Percentiles rank a stretch among this genome's conserved stretches.
These are phyloP conservation scores for Galerina marginata DNA, from an alignment of 768 basidiomycete genomes.

Conservation along the genomic window DNA sequence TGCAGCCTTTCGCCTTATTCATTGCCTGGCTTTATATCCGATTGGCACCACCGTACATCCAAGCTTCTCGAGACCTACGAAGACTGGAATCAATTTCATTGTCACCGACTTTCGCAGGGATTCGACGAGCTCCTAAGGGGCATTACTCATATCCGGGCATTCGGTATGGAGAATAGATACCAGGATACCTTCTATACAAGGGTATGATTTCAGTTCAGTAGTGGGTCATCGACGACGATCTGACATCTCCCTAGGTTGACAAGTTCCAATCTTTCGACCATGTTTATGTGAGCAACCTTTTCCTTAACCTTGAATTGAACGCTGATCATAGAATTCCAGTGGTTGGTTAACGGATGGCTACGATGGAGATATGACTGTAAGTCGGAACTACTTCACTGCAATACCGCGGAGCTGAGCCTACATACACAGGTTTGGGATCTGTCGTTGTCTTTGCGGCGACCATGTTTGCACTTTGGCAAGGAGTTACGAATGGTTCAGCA, in stretches of 20 bases:
- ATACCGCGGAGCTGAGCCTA: background rate
- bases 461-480: slow-evolving; percentile 65
- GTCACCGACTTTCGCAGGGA: slow-evolving; percentile 75
- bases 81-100: slow-evolving; percentile 69
- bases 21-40: slow-evolving; percentile 75
- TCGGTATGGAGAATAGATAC: slow-evolving; percentile 72
- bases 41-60: slow-evolving; percentile 64
- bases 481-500: slow-evolving; percentile 62
- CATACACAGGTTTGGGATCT: slow-evolving; percentile 61
- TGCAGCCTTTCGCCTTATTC: slow-evolving; percentile 65
- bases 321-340: slow-evolving; percentile 43
- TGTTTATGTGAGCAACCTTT: slow-evolving; percentile 58
- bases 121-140: slow-evolving; percentile 76
- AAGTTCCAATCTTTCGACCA: slow-evolving; percentile 77
- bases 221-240: background rate
- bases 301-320: background rate
- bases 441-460: slow-evolving; percentile 73
- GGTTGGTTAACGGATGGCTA: slow-evolving; percentile 73
- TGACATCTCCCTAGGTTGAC: slow-evolving; percentile 44
- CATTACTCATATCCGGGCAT: slow-evolving; percentile 70
- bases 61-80: slow-evolving; percentile 68
- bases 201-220: slow-evolving; percentile 33
- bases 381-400: slow-evolving; percentile 19
- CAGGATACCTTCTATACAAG: slow-evolving; percentile 65
- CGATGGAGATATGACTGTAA: slow-evolving; percentile 77